Evolutionary conservation across 108 stramenopile genomes (phyloP).

Genomic region (Schizochytrium sp.): DNA sequence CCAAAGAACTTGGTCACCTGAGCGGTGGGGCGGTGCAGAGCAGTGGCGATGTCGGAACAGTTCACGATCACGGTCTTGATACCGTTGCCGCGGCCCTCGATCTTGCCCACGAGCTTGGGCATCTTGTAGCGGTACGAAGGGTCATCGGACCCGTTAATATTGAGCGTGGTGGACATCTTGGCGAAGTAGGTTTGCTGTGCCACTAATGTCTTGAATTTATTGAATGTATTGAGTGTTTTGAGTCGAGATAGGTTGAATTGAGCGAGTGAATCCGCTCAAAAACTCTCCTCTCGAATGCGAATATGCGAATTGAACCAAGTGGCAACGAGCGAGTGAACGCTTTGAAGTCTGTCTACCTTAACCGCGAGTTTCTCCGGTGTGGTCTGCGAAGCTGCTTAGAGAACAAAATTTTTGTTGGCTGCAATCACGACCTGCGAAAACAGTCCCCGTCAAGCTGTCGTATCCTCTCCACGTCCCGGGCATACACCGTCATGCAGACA

Average conservation of each 20-base stretch:
- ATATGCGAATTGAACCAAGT: too few relatives aligned
- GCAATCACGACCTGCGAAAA: constrained; percentile 5
- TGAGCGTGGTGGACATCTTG: constrained; percentile 61
- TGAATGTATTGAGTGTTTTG: too few relatives aligned
- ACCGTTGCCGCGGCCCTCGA: constrained; percentile 98
- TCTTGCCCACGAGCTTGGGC: constrained; percentile 39
- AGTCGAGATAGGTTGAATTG: too few relatives aligned
- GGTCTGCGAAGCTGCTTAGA: too few relatives aligned
- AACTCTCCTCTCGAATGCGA: too few relatives aligned
- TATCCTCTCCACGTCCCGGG: constrained; percentile 30
- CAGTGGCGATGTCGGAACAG: constrained; percentile 86
- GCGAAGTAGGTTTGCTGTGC: too few relatives aligned
- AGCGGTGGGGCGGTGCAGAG: constrained; percentile 86
- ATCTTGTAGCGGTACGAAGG: constrained; percentile 67
- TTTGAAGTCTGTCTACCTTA: too few relatives aligned
- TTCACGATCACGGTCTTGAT: constrained; percentile 98
- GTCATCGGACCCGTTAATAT: constrained; percentile 65
- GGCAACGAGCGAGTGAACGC: too few relatives aligned
- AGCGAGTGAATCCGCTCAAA: too few relatives aligned
- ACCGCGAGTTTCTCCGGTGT: too few relatives aligned
- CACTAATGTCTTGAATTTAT: too few relatives aligned
- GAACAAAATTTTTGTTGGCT: background rate
- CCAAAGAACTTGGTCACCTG: constrained; percentile 90
- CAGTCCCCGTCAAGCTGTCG: constrained; percentile 18
- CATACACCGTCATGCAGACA: constrained; percentile 46